Conservation (phyloP, 1,284 basidiomycete species). For the Ustilago bromivora region DNA sequence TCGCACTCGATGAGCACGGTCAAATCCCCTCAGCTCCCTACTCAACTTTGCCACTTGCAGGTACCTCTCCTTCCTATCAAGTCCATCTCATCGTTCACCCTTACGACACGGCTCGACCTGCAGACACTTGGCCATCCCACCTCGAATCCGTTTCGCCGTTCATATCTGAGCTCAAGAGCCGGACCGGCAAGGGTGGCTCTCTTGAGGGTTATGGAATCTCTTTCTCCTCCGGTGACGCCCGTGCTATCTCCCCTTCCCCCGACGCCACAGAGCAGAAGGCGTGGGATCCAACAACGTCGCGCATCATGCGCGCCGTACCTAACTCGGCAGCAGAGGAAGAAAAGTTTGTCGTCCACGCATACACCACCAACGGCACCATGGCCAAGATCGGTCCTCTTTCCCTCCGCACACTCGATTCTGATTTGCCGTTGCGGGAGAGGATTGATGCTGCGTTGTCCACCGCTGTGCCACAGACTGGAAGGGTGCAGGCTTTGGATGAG, state of each 20-base stretch:
- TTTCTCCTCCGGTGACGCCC: conserved; percentile 48
- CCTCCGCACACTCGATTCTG: conserved; percentile 53
- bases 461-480: conserved; percentile 35
- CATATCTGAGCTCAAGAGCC: conserved; percentile 58
- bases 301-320: conserved; percentile 54
- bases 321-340: conserved; percentile 57
- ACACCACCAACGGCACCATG: conserved; percentile 51
- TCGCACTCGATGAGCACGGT: conserved; percentile 52
- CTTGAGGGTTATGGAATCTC: conserved; percentile 60
- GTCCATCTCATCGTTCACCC: conserved; percentile 62
- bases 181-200: conserved; percentile 50
- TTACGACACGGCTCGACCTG: conserved; percentile 34
- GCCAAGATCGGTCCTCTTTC: conserved; percentile 58
- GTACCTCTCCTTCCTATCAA: conserved; percentile 60
- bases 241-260: neutral
- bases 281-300: conserved; percentile 58
- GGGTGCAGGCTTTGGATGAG: conserved; percentile 30
- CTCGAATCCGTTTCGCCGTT: conserved; percentile 59
- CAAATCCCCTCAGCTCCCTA: conserved; percentile 60
- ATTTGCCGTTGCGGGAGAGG: conserved; percentile 25
- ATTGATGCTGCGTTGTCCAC: conserved; percentile 41
- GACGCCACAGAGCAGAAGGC: conserved; percentile 13
- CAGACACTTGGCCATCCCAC: conserved; percentile 58
- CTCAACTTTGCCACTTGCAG: conserved; percentile 54
- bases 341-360: conserved; percentile 52